These are phyloP conservation scores for Viola odorata DNA, from an alignment of 345 rosid genomes.

Conservation along the genomic window DNA sequence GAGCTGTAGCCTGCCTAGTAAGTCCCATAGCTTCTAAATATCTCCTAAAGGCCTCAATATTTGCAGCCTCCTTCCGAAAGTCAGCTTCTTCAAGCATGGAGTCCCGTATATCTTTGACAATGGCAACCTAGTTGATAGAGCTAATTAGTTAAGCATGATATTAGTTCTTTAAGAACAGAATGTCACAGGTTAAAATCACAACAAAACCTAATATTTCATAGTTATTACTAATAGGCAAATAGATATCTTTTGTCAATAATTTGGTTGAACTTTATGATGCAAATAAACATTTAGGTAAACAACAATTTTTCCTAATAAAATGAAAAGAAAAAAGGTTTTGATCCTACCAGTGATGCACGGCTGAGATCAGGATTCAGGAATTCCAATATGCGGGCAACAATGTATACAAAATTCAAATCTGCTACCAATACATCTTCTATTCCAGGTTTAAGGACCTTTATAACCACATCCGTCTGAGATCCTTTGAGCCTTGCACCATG, in stretches of 20 bases:
- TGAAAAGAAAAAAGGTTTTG: not conserved
- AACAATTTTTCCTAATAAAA: no score
- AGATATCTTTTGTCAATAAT: no score
- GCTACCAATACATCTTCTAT: constrained; percentile 86
- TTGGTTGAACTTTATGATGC: no score
- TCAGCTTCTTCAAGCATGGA: constrained; percentile 99
- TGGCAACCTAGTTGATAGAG: constrained; percentile 78
- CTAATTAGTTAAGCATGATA: no score
- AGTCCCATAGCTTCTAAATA: constrained; percentile 86
- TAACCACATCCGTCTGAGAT: constrained; percentile 83
- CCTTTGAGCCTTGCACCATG: constrained; percentile 89
- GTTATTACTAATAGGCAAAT: no score
- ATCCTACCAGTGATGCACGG: constrained; percentile 81
- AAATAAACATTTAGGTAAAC: no score
- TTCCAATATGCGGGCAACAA: constrained; percentile 90
- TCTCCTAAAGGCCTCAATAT: constrained; percentile 68
- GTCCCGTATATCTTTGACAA: constrained; percentile 82
- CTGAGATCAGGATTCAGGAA: constrained; percentile 79
- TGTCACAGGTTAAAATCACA: no score
- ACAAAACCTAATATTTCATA: no score
- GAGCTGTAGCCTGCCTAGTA: constrained; percentile 90
- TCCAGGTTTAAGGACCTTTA: constrained; percentile 93
- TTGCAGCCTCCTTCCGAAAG: constrained; percentile 82
- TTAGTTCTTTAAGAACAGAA: no score
- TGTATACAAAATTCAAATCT: constrained; percentile 80